A percentile compares a stretch with the other conserved stretches of the same genome.
These are phyloP conservation scores for Aspergillus steynii DNA, from an alignment of 495 filamentous ascomycete genomes.

Conservation along the genomic window DNA sequence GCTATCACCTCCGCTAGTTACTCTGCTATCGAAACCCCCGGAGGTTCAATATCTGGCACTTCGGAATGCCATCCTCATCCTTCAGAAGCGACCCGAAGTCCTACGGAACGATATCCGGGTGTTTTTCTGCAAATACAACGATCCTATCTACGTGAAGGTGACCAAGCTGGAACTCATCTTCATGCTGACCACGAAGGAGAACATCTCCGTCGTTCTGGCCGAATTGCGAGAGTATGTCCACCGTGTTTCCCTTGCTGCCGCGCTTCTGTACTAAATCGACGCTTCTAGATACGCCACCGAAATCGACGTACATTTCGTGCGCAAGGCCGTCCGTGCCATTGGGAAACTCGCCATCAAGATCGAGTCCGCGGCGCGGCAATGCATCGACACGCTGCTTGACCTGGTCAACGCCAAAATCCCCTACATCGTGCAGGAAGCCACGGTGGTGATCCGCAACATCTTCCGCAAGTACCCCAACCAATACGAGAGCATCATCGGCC, in stretches of 20 bases:
- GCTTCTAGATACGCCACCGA: conserved; percentile 79
- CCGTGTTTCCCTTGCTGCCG: not conserved
- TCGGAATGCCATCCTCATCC: conserved; percentile 88
- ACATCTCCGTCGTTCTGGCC: conserved; percentile 93
- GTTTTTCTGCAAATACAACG: conserved; percentile 99
- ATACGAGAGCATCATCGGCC: conserved; percentile 95
- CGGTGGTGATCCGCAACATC: conserved; percentile 98
- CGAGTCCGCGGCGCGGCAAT: conserved; percentile 84
- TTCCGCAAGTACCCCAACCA: conserved; percentile 99
- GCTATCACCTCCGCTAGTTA: conserved; percentile 92
- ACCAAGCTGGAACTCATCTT: conserved; percentile 99
- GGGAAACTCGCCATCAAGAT: conserved; percentile 99
- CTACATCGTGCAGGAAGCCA: conserved; percentile 99
- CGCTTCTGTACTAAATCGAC: conserved; percentile 8
- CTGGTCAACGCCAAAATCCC: conserved; percentile 97
- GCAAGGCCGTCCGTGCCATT: conserved; percentile 96
- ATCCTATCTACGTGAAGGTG: conserved; percentile 99
- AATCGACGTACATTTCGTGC: conserved; percentile 98
- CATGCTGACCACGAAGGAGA: conserved; percentile 95
- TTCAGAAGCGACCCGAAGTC: conserved; percentile 92
- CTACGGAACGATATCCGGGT: conserved; percentile 95
- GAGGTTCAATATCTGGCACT: conserved; percentile 97
- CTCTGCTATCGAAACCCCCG: conserved; percentile 90
- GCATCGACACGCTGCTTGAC: conserved; percentile 90
- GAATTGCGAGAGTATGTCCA: conserved; percentile 80